Percentiles rank a stretch among this genome's conserved stretches.
Evolutionary conservation across 192 early-diverging fungal genomes (phyloP).

Genomic region (Dissophora globulifera): DNA sequence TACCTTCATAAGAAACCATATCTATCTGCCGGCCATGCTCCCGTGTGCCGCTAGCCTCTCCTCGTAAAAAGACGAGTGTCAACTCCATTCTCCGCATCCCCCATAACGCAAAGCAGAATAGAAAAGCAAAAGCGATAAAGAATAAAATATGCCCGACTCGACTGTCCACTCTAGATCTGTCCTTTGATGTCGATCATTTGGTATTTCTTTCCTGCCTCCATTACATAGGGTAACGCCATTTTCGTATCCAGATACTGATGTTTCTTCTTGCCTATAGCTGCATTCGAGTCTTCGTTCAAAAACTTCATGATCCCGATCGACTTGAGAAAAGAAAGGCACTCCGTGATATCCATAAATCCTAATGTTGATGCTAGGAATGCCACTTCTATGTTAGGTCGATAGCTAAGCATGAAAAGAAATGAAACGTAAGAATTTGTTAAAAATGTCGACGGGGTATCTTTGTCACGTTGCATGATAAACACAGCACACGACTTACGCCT

Average conservation of each 20-base stretch:
- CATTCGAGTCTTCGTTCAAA: constrained; percentile 28
- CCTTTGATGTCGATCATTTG: constrained; percentile 84
- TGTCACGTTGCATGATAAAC: too few relatives aligned
- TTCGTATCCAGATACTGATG: constrained; percentile 67
- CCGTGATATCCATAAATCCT: constrained; percentile 66
- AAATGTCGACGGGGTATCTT: too few relatives aligned
- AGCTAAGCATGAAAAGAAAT: constrained; percentile 43
- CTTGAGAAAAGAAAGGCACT: constrained; percentile 63
- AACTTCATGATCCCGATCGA: constrained; percentile 8
- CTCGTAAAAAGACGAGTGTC: too few relatives aligned
- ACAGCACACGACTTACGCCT: constrained; percentile 65
- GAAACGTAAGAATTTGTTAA: not conserved
- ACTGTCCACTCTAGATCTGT: constrained; percentile 61
- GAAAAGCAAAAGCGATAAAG: too few relatives aligned
- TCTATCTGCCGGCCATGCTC: too few relatives aligned
- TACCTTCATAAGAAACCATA: too few relatives aligned
- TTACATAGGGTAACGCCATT: constrained; percentile 57
- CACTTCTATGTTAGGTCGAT: constrained; percentile 68
- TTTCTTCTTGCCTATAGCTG: constrained; percentile 43
- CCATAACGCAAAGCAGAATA: too few relatives aligned
- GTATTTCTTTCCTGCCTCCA: constrained; percentile 68
- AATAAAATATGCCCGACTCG: not conserved
- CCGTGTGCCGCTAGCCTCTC: too few relatives aligned
- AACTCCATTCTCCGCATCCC: too few relatives aligned
- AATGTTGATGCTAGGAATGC: constrained; percentile 71